Evolutionary conservation across 192 early-diverging fungal genomes (phyloP), one percentile per base, ranked within the genome.

Genomic region (Lobosporangium transversale): DNA sequence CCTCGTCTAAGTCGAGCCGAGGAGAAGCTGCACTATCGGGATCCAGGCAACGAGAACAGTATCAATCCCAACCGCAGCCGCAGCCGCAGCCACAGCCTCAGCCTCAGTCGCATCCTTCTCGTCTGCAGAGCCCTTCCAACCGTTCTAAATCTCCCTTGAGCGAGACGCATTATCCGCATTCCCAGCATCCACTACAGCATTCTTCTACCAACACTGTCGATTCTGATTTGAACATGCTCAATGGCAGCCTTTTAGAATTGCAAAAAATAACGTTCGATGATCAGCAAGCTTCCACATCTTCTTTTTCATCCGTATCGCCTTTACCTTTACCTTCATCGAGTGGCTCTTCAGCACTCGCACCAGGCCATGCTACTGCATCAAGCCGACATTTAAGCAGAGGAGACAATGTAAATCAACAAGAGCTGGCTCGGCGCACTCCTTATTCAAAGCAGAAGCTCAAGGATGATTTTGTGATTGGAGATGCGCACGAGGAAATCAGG

Each of bases 401-500:
- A 21, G 24, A 6, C 2, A 44, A 20, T 27, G 43, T 12, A 12
- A 32, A 62, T 11, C 60, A 32, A 15, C 49, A 61, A 24, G 29
- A 32, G 8, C 14, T 8, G 4, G 1, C 0, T 3, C 53, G 3
- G 36, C 32, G 20, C 17, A 37, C 35, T 0, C 11, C 14, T 36
- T 27, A 29, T 29, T 18, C 15, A 27, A 14, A 49, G 23, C 44
- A 36, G 45, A 29, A 56, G 35, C 53, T 15, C 27, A 47, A 68
- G 50, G 63, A 66, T 14, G 57, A 66, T 14, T 33, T 66, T n/a
- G 50, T 54, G 7, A 60, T 75, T n/a, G 57, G 49, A 8, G 63
- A 75, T 20, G 57, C 70, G 5, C 42, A 74, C n/a, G 70, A 53
- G 23, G 70, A 74, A 33, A 74, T 74, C 57, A 65, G 36, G 26